phyloP scores from a whole-genome alignment of 768 basidiomycete species.

The Sarcodon sp. region DNA sequence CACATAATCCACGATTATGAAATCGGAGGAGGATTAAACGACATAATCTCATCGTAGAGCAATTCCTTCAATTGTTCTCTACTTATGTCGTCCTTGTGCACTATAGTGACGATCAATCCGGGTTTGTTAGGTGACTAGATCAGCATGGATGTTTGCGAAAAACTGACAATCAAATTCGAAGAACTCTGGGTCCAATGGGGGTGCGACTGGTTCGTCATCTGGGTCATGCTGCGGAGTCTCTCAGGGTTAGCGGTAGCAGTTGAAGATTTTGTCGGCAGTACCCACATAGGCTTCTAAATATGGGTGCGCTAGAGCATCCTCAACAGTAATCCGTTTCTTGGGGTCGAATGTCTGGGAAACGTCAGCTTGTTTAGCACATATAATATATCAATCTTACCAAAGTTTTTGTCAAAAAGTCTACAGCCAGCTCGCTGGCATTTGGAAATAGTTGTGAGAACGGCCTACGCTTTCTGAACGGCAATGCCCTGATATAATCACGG shows the following conservation, averaged over 20 bases:
- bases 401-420: slow-evolving; percentile 74
- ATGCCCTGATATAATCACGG: slow-evolving; percentile 87
- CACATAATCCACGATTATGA: slow-evolving; percentile 11
- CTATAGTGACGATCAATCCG: slow-evolving; percentile 20
- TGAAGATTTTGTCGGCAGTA: slow-evolving; percentile 6
- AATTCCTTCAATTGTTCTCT: slow-evolving; percentile 92
- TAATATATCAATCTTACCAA: slow-evolving; percentile 30
- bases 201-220: slow-evolving; percentile 91
- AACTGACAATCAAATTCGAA: slow-evolving; percentile 91
- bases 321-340: slow-evolving; percentile 91
- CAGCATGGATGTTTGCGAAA: neutral
- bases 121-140: slow-evolving; percentile 1
- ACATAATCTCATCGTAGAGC: slow-evolving; percentile 89
- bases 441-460: slow-evolving; percentile 83
- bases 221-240: slow-evolving; percentile 61
- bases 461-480: slow-evolving; percentile 85
- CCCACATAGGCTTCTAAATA: slow-evolving; percentile 87
- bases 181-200: slow-evolving; percentile 92
- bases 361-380: neutral
- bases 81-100: slow-evolving; percentile 93
- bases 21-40: slow-evolving; percentile 62
- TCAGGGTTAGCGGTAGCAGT: neutral
- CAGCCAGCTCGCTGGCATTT: slow-evolving; percentile 70
- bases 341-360: slow-evolving; percentile 81
- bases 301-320: slow-evolving; percentile 89